Base-by-base conservation (phyloP, 768 basidiomycete species). In the Boletus insuetus region DNA sequence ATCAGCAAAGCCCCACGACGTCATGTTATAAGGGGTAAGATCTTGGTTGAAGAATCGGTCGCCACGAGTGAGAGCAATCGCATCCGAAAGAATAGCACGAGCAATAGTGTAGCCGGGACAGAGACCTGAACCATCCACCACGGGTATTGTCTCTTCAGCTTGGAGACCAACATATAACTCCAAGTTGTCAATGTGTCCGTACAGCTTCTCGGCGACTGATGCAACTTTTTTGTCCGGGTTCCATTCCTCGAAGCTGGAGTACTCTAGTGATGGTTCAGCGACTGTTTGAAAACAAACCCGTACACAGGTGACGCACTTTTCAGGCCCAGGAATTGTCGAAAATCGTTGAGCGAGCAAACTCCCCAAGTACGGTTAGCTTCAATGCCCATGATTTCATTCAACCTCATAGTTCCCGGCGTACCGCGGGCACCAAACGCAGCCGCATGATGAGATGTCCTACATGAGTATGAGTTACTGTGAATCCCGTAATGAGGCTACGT, bases 51-150 rank as follows among this genome's bases (percentile, higher is more conserved):
- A 90, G 77, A 83, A 87, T 50, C 91, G 79, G 64, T 94, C 91
- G 31, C 91, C 91, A 50, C 91, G 85, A 46, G 89, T 91, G 51
- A 94, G 82, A 13, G 91, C 89, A 53, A 93, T 87, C 29, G 91
- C 91, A 64, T 94, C 91, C 58, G 84, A 83, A 34, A 94, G 82
- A 62, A 94, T 94, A 9, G 91, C 91, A 32, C 91, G 84, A 62
- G 87, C 87, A 63, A 91, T 82, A 11, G 91, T 94, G 71, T 89
- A 93, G 14, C 89, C 86, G 58, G 91, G 91, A 72, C 91, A 94
- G 51, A 94, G 79, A 52, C 91, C 91, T 50, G 91, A 88, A 48
- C 91, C 91, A 0, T 85, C 83, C 20, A 85, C 78, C 37, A 90
- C 74, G 13, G 83, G 86, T 65, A 92, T 94, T 2, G 84, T 64